phyloP scores from a whole-genome alignment of 257 asterid genomes.

The Echites panduratus region DNA sequence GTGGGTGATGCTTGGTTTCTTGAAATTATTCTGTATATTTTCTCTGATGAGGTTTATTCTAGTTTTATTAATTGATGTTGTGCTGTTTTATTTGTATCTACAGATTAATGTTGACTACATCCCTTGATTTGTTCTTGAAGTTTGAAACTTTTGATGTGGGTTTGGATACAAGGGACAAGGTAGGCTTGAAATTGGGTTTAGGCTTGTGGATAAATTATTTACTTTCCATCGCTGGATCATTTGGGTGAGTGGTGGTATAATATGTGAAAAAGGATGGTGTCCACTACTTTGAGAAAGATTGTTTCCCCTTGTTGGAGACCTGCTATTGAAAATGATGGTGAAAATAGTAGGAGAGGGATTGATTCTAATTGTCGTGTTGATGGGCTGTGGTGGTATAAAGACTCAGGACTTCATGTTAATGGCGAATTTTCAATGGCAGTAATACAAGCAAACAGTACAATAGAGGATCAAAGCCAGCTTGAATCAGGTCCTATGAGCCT shows the following conservation, averaged over 20 bases:
- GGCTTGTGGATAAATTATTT: constrained; percentile 20
- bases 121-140: constrained; percentile 27
- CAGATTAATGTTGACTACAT: constrained; percentile 45
- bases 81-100: constrained; percentile 4
- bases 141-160: constrained; percentile 34
- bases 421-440: constrained; percentile 91
- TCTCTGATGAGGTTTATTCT: no score
- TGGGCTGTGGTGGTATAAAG: constrained; percentile 78
- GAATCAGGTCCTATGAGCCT: constrained; percentile 78
- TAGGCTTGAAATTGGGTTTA: constrained; percentile 19
- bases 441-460: constrained; percentile 59
- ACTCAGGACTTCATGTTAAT: constrained; percentile 54
- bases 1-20: background rate
- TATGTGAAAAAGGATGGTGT: constrained; percentile 55
- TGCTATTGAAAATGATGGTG: constrained; percentile 28
- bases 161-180: constrained; percentile 24
- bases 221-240: constrained; percentile 22
- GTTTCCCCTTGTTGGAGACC: constrained; percentile 75
- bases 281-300: constrained; percentile 50
- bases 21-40: background rate
- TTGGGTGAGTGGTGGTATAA: constrained; percentile 20
- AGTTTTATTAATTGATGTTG: background rate
- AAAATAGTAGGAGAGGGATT: constrained; percentile 38
- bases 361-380: constrained; percentile 44
- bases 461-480: constrained; percentile 85